phyloP scores from a whole-genome alignment of 2,329 filamentous ascomycete genomes.

The Ceratocystiopsis sp. region DNA sequence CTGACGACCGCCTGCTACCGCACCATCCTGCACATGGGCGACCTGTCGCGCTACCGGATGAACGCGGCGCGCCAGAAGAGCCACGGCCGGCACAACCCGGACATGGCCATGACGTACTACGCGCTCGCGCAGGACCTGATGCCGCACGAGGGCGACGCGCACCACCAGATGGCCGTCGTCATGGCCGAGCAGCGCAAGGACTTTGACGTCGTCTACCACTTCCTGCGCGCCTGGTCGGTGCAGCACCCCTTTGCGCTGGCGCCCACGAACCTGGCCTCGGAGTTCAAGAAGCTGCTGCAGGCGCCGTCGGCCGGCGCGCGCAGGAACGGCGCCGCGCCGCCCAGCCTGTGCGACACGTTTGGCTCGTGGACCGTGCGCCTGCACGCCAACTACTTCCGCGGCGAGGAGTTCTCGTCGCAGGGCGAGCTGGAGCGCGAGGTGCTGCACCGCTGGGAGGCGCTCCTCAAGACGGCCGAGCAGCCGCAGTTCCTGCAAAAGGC shows the following conservation, averaged over 20 bases:
- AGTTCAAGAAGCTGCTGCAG: conserved; percentile 45
- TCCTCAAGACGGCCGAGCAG: conserved; percentile 51
- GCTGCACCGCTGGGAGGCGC: conserved; percentile 55
- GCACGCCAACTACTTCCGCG: conserved; percentile 71
- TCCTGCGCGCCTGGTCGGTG: conserved; percentile 68
- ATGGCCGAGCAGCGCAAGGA: conserved; percentile 56
- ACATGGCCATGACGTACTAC: conserved; percentile 71
- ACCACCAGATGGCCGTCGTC: conserved; percentile 84
- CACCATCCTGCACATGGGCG: conserved; percentile 72
- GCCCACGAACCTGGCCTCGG: conserved; percentile 57
- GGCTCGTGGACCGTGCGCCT: conserved; percentile 71
- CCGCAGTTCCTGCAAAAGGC: conserved; percentile 58
- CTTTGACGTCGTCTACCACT: conserved; percentile 72
- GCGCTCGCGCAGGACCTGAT: conserved; percentile 61
- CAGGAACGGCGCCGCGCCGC: conserved; percentile 17
- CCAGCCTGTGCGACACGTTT: conserved; percentile 45
- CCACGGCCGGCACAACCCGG: conserved; percentile 62
- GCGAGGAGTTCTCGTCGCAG: conserved; percentile 55
- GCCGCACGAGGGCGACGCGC: conserved; percentile 62
- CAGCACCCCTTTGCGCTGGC: conserved; percentile 60
- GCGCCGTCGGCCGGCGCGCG: conserved; percentile 11
- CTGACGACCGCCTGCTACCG: conserved; percentile 63
- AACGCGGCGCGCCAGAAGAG: conserved; percentile 54
- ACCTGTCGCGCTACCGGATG: conserved; percentile 68
- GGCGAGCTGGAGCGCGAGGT: conserved; percentile 77